A percentile compares a stretch with the other conserved stretches of the same genome.
phyloP scores from a whole-genome alignment of 768 basidiomycete species.

The Leucosporidium scottii region DNA sequence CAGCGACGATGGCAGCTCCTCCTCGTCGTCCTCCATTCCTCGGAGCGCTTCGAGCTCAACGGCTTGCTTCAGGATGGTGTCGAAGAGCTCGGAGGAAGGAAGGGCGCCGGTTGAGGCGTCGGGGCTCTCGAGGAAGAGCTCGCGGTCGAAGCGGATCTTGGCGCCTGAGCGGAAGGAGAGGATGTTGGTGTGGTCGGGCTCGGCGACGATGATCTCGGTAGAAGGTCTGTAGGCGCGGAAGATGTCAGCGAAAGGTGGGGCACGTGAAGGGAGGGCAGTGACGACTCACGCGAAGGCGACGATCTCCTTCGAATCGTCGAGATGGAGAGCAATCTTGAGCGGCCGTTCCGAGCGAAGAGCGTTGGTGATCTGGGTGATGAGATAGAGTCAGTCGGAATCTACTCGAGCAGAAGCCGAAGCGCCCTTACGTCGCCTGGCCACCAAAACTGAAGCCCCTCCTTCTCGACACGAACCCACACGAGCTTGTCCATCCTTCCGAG shows the following conservation, averaged over 20 bases:
- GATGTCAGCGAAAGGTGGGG: background rate
- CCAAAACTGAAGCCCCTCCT: background rate
- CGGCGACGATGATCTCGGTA: background rate
- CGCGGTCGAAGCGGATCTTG: background rate
- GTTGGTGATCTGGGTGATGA: background rate
- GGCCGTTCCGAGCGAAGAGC: background rate
- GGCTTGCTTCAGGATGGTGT: background rate
- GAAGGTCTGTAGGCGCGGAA: background rate
- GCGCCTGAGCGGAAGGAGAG: background rate
- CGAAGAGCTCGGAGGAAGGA: background rate
- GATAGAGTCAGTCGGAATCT: background rate
- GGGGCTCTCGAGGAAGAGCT: background rate
- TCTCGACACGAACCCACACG: background rate
- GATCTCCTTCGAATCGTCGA: background rate
- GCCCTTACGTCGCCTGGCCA: background rate
- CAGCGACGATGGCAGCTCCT: background rate
- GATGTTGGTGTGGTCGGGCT: background rate
- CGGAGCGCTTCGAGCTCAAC: background rate
- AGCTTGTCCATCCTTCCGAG: background rate
- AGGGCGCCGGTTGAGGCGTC: background rate
- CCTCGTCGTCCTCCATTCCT: background rate
- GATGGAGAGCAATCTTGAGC: background rate
- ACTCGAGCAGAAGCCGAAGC: background rate
- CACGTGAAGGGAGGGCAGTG: background rate
- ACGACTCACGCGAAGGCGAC: background rate